Conservation (phyloP, 495 filamentous ascomycete species). For the Darksidea phi region DNA sequence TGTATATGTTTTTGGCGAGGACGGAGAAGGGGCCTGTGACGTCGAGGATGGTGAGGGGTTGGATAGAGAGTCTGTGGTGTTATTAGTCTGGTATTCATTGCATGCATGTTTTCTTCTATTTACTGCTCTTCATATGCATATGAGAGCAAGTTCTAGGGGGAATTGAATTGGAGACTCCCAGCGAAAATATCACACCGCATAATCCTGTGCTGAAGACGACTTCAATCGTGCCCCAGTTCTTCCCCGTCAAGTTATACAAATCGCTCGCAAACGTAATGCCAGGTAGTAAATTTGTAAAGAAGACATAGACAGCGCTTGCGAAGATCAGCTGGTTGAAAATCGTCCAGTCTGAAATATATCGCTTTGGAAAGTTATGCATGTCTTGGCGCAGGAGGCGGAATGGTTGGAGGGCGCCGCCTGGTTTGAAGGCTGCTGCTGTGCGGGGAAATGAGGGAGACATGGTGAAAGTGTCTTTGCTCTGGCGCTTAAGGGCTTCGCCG, state of each 20-base stretch:
- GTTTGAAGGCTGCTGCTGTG: no score
- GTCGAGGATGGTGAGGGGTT: slow-evolving; percentile 70
- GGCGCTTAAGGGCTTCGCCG: not conserved
- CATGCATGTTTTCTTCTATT: no score
- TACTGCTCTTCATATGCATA: no score
- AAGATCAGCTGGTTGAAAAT: slow-evolving; percentile 69
- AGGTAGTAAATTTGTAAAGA: slow-evolving; percentile 72
- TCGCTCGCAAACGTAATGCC: slow-evolving; percentile 74
- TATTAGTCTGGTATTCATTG: not conserved
- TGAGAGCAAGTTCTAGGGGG: no score
- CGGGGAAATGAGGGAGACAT: not conserved
- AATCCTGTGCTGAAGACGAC: slow-evolving; percentile 71
- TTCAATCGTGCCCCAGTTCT: slow-evolving; percentile 69
- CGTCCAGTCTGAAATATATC: slow-evolving; percentile 66
- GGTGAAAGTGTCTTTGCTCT: not conserved
- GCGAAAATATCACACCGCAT: slow-evolving; percentile 63
- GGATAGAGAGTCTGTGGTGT: slow-evolving; percentile 56
- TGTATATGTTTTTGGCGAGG: slow-evolving; percentile 72
- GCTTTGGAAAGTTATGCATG: slow-evolving; percentile 52
- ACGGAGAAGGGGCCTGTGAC: slow-evolving; percentile 74
- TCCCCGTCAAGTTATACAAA: slow-evolving; percentile 63
- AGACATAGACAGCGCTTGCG: slow-evolving; percentile 70
- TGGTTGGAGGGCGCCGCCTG: slow-evolving; percentile 41
- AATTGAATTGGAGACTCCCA: slow-evolving; percentile 47
- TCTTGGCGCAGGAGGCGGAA: slow-evolving; percentile 65